Evolutionary conservation across 805 yeast species (phyloP).

Genomic region (Kodamaea neixiangensis): DNA sequence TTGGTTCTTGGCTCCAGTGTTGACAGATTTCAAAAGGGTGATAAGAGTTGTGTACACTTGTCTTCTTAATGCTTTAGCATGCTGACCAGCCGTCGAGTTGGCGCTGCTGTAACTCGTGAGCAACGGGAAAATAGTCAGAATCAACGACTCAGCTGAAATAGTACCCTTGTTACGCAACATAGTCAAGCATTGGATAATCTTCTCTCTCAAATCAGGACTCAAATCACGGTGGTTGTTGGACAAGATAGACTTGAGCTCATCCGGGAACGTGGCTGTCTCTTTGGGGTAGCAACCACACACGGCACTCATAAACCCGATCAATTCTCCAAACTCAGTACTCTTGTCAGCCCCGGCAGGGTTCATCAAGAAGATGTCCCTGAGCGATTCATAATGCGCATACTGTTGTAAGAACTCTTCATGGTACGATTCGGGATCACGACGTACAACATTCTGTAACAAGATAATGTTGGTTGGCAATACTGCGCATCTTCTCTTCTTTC

Average conservation of each 20-base stretch:
- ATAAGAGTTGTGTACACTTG: slow-evolving; percentile 81
- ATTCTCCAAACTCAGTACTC: slow-evolving; percentile 72
- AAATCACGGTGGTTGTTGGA: slow-evolving; percentile 77
- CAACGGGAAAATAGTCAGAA: slow-evolving; percentile 87
- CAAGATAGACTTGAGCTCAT: slow-evolving; percentile 70
- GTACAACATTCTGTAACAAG: slow-evolving; percentile 84
- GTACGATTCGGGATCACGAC: slow-evolving; percentile 92
- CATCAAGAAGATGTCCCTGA: slow-evolving; percentile 80
- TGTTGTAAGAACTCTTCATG: slow-evolving; percentile 93
- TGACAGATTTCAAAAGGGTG: slow-evolving; percentile 75
- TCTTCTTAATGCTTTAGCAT: slow-evolving; percentile 79
- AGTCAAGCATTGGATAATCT: slow-evolving; percentile 83
- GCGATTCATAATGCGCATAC: slow-evolving; percentile 87
- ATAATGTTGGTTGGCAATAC: slow-evolving; percentile 90
- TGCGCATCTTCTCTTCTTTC: slow-evolving; percentile 86
- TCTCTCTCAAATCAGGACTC: slow-evolving; percentile 85
- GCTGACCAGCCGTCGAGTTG: slow-evolving; percentile 49
- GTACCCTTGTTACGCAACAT: slow-evolving; percentile 87
- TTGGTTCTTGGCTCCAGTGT: slow-evolving; percentile 87
- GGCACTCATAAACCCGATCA: slow-evolving; percentile 88
- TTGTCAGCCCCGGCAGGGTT: slow-evolving; percentile 61
- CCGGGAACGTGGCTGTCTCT: slow-evolving; percentile 83
- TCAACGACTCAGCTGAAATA: slow-evolving; percentile 74
- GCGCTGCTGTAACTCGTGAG: slow-evolving; percentile 61
- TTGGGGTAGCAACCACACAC: slow-evolving; percentile 89